These are phyloP conservation scores for Flammula alnicola DNA, from an alignment of 1,284 basidiomycete species.

Conservation along the genomic window DNA sequence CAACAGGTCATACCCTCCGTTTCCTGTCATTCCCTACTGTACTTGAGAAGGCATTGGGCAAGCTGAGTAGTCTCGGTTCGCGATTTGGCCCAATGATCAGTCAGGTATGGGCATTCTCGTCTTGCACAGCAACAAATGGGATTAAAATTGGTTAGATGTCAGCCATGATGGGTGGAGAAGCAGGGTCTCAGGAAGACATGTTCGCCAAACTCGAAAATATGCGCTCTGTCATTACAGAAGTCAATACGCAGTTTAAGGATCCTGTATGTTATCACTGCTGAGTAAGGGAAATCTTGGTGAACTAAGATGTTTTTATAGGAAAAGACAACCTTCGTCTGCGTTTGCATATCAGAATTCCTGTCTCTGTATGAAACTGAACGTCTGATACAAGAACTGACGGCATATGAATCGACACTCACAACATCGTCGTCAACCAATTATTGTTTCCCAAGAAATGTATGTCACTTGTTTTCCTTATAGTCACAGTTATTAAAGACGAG, in stretches of 20 bases:
- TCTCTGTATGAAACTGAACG: conserved; percentile 99
- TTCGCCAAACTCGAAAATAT: conserved; percentile 98
- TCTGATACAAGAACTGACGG: conserved; percentile 93
- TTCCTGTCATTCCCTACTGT: conserved; percentile 99
- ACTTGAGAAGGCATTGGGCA: conserved; percentile 96
- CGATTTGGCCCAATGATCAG: conserved; percentile 97
- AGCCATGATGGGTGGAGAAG: conserved; percentile 91
- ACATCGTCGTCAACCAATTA: conserved; percentile 98
- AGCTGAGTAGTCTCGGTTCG: conserved; percentile 89
- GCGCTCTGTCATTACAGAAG: conserved; percentile 97
- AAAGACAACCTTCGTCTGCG: conserved; percentile 98
- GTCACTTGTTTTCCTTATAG: conserved; percentile 30
- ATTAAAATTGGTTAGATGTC: conserved; percentile 69
- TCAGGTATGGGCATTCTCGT: conserved; percentile 56
- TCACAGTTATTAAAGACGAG: background rate
- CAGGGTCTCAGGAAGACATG: conserved; percentile 92
- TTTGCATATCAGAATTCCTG: conserved; percentile 98
- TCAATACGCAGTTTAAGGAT: conserved; percentile 99
- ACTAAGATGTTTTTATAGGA: conserved; percentile 57
- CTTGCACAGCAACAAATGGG: background rate
- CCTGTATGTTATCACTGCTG: conserved; percentile 65
- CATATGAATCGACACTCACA: conserved; percentile 99
- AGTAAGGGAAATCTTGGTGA: too few species aligned
- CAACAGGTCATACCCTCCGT: conserved; percentile 96
- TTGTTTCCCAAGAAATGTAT: conserved; percentile 90